Evolutionary conservation across 202 grass and related monocot genomes (phyloP), one percentile per base, ranked within the genome.

Genomic region (Zizania palustris): DNA sequence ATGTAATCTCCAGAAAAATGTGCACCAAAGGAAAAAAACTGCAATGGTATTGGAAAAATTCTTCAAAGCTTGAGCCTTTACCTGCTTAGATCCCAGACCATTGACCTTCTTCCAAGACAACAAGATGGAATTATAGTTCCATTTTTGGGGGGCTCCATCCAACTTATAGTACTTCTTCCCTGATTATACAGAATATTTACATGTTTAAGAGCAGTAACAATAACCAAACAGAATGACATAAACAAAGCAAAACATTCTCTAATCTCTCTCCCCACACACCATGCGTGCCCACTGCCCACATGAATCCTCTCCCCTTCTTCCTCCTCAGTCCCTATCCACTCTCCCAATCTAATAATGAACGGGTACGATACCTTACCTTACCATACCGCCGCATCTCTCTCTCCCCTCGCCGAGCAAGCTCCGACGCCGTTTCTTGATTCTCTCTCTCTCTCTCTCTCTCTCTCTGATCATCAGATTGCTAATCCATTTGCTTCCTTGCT

Each of bases 41-140:
- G 78, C 2, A 28, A 28, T 28, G 28, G 28, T 28, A 28, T 71
- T 33, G 14, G 4, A 28, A 45, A 39, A 1, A 43, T 61, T 35
- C 20, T 16, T 74, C 2, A 73, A 81, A 56, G 66, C n/a, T 65
- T 11, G 44, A 13, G 59, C 12, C 64, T 58, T 79, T 82, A 95
- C 96, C 89, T 98, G 91, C 95, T 98, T 78, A 98, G 78, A 69
- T 98, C 95, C 95, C 95, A 98, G 61, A 98, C 83, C 91, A 98
- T 98, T 21, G 95, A 86, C 55, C 95, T 92, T 71, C 95, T 92
- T 22, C 95, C 95, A 34, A 92, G 87, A 69, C 91, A 98, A 74
- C 91, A 94, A 42, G 95, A 98, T 69, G 95, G 89, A 63, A 98
- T 87, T 77, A 98, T 92, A 60, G 91, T 98, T 79, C 95, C 95